Evolutionary conservation across 441 rosid species (phyloP).

Genomic region (Bruguiera hainesii): DNA sequence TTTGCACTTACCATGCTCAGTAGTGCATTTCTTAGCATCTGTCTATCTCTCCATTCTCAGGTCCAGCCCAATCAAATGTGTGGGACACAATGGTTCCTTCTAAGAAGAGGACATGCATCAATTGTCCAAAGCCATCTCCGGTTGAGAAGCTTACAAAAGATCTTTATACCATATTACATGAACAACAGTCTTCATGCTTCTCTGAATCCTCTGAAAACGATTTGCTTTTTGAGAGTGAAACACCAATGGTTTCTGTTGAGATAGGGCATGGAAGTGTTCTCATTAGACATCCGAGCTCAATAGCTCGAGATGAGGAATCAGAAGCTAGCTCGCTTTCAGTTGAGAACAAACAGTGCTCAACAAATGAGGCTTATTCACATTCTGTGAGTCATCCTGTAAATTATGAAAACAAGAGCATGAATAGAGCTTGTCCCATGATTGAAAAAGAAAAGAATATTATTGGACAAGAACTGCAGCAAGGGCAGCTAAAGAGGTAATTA

Average conservation of each 20-base stretch:
- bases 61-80: slow-evolving; percentile 84
- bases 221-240: slow-evolving; percentile 83
- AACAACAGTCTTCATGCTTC: slow-evolving; percentile 85
- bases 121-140: slow-evolving; percentile 74
- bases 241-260: slow-evolving; percentile 96
- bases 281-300: slow-evolving; percentile 74
- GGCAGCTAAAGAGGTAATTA: slow-evolving; percentile 59
- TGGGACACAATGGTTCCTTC: slow-evolving; percentile 93
- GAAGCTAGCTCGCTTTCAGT: slow-evolving; percentile 94
- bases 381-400: slow-evolving; percentile 42
- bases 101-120: slow-evolving; percentile 83
- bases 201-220: slow-evolving; percentile 91
- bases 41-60: slow-evolving; percentile 33
- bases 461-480: slow-evolving; percentile 51
- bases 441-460: slow-evolving; percentile 40
- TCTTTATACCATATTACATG: slow-evolving; percentile 76
- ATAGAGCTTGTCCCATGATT: slow-evolving; percentile 31
- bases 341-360: slow-evolving; percentile 56
- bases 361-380: slow-evolving; percentile 66
- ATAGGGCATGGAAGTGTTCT: slow-evolving; percentile 98
- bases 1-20: slow-evolving; percentile 1
- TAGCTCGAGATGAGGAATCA: slow-evolving; percentile 94
- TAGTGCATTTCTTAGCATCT: slow-evolving; percentile 2
- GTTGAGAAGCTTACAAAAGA: slow-evolving; percentile 95
- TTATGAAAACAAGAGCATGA: slow-evolving; percentile 31